Evolutionary conservation across 116 monocot species (phyloP).

Genomic region (Dioscorea cayenensis): DNA sequence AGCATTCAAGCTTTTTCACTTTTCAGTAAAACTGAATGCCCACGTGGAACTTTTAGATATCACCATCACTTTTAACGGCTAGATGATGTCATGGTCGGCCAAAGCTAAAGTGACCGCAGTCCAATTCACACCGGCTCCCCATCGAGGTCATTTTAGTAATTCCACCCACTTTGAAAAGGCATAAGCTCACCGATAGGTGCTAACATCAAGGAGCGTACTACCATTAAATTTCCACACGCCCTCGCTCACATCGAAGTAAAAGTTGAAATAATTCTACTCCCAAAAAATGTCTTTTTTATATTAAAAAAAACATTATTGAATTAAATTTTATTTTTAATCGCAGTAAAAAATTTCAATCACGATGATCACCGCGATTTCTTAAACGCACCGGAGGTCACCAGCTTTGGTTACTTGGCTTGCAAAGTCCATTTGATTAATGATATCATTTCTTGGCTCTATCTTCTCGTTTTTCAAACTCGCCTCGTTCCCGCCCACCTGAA

Average conservation of each 20-base stretch:
- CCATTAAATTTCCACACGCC: neutral
- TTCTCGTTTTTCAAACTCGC: neutral
- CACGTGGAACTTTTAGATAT: too few relatives aligned
- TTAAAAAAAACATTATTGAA: too few relatives aligned
- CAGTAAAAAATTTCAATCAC: neutral
- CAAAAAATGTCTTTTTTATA: too few relatives aligned
- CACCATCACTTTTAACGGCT: too few relatives aligned
- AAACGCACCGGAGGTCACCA: neutral
- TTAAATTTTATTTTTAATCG: neutral
- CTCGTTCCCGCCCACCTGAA: neutral
- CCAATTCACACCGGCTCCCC: too few relatives aligned
- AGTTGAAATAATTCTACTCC: neutral
- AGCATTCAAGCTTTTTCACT: too few relatives aligned
- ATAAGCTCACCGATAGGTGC: neutral
- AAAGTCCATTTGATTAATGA: neutral
- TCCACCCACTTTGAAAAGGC: neutral
- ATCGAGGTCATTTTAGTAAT: neutral
- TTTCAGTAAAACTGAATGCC: too few relatives aligned
- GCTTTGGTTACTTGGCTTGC: neutral
- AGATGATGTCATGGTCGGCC: too few relatives aligned
- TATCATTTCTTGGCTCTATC: neutral
- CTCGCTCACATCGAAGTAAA: neutral
- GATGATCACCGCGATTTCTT: neutral
- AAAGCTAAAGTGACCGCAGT: too few relatives aligned
- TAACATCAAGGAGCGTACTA: neutral